A percentile compares a stretch with the other conserved stretches of the same genome.
These are phyloP conservation scores for Leccinum pellstonianum DNA, from an alignment of 768 basidiomycete genomes.

Conservation along the genomic window DNA sequence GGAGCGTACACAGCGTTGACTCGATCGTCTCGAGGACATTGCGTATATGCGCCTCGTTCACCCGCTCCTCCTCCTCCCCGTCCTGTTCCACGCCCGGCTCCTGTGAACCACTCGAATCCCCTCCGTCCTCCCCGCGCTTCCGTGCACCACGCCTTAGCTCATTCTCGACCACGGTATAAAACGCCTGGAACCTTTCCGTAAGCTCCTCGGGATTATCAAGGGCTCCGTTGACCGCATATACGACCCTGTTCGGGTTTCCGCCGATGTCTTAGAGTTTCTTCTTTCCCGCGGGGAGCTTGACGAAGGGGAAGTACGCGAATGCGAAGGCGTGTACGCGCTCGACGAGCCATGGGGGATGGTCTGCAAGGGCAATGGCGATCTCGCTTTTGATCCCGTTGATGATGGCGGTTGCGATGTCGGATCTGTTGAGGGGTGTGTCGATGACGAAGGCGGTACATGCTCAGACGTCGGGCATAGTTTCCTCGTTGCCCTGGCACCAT, in stretches of 20 bases:
- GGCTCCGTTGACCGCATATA: slow-evolving; percentile 41
- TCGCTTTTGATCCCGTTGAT: slow-evolving; percentile 54
- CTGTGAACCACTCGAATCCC: slow-evolving; percentile 16
- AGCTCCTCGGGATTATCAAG: slow-evolving; percentile 51
- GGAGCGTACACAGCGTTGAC: slow-evolving; percentile 60
- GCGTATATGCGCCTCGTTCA: slow-evolving; percentile 51
- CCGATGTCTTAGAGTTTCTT: slow-evolving; percentile 33
- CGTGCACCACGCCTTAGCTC: slow-evolving; percentile 44
- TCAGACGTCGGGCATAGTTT: too few species aligned
- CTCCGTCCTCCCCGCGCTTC: slow-evolving; percentile 10
- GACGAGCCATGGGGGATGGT: slow-evolving; percentile 54
- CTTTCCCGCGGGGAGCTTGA: slow-evolving; percentile 36
- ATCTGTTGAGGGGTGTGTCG: slow-evolving; percentile 47
- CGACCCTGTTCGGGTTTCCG: slow-evolving; percentile 18
- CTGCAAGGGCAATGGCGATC: slow-evolving; percentile 46
- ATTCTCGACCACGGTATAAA: slow-evolving; percentile 65
- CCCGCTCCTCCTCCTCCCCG: slow-evolving; percentile 27
- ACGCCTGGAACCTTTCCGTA: slow-evolving; percentile 62
- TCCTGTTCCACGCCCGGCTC: slow-evolving; percentile 7
- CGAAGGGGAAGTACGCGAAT: slow-evolving; percentile 55
- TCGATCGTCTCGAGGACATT: slow-evolving; percentile 76
- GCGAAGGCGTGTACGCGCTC: slow-evolving; percentile 62
- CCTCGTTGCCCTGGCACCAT: too few species aligned
- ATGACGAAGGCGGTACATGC: slow-evolving; percentile 52
- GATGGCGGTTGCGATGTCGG: slow-evolving; percentile 55